Conservation (phyloP, 2,329 filamentous ascomycete genomes). For the Xylogone sp. region DNA sequence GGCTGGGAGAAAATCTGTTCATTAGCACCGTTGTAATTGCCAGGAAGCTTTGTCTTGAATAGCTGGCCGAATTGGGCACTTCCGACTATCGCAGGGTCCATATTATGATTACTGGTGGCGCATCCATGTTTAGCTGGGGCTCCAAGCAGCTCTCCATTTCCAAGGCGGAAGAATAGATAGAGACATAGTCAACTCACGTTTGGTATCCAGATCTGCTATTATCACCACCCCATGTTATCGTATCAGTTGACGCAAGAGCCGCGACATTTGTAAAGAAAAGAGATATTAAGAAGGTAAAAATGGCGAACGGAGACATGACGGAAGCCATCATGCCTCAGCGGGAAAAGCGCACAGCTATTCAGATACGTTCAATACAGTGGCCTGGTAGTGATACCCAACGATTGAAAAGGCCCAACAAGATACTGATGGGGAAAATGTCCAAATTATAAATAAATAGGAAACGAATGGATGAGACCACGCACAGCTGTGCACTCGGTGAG, state of each 20-base stretch:
- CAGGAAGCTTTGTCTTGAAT: constrained; percentile 48
- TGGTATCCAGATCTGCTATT: constrained; percentile 51
- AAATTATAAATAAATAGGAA: too few relatives aligned
- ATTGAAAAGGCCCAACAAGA: too few relatives aligned
- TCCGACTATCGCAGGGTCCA: constrained; percentile 55
- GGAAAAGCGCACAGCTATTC: too few relatives aligned
- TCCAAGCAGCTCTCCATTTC: constrained; percentile 1
- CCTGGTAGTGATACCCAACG: too few relatives aligned
- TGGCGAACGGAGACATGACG: constrained; percentile 10
- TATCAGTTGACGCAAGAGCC: constrained; percentile 21
- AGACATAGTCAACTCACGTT: constrained; percentile 33
- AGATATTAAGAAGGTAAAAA: constrained; percentile 16
- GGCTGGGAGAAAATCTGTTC: constrained; percentile 52
- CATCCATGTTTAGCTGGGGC: constrained; percentile 2
- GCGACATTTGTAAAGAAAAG: constrained; percentile 15
- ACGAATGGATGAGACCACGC: too few relatives aligned
- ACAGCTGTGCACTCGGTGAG: too few relatives aligned
- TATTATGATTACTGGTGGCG: constrained; percentile 49
- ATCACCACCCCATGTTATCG: constrained; percentile 56
- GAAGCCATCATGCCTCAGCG: constrained; percentile 1
- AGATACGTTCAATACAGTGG: too few relatives aligned
- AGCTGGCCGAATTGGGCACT: constrained; percentile 52
- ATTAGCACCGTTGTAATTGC: constrained; percentile 42
- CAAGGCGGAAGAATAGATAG: background rate
- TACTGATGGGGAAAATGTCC: too few relatives aligned